These are phyloP conservation scores for Collybia sp. DNA, from an alignment of 768 basidiomycete species.

Conservation along the genomic window DNA sequence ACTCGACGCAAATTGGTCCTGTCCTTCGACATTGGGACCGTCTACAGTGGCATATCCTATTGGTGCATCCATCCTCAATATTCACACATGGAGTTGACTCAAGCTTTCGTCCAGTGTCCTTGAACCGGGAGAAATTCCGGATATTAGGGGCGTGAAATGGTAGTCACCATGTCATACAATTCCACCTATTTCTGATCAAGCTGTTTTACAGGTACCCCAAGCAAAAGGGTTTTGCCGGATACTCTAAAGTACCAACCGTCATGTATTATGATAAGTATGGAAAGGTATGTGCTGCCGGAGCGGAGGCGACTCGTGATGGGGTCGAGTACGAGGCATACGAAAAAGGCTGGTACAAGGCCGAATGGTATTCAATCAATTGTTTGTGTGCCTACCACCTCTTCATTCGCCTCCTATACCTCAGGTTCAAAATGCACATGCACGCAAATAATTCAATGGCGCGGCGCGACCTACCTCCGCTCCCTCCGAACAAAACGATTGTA, in stretches of 20 bases:
- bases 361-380: conserved; percentile 28
- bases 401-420: background rate
- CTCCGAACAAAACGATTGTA: conserved; percentile 24
- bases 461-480: conserved; percentile 30
- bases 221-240: conserved; percentile 37
- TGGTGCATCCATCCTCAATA: conserved; percentile 7
- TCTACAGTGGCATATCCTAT: conserved; percentile 44
- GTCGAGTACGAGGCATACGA: conserved; percentile 35
- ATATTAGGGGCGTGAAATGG: conserved; percentile 34
- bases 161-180: conserved; percentile 2
- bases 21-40: conserved; percentile 46
- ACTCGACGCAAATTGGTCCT: conserved; percentile 33
- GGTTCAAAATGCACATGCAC: conserved; percentile 36
- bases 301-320: conserved; percentile 35
- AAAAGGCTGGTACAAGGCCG: conserved; percentile 38
- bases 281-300: conserved; percentile 33
- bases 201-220: conserved; percentile 33
- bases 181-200: conserved; percentile 9
- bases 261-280: conserved; percentile 41
- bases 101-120: conserved; percentile 15
- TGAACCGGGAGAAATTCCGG: conserved; percentile 23
- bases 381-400: conserved; percentile 6
- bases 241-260: conserved; percentile 44
- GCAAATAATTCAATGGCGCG: conserved; percentile 17
- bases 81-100: too few species aligned